Conservation (phyloP, 768 basidiomycete species). For the Suillus plorans region DNA sequence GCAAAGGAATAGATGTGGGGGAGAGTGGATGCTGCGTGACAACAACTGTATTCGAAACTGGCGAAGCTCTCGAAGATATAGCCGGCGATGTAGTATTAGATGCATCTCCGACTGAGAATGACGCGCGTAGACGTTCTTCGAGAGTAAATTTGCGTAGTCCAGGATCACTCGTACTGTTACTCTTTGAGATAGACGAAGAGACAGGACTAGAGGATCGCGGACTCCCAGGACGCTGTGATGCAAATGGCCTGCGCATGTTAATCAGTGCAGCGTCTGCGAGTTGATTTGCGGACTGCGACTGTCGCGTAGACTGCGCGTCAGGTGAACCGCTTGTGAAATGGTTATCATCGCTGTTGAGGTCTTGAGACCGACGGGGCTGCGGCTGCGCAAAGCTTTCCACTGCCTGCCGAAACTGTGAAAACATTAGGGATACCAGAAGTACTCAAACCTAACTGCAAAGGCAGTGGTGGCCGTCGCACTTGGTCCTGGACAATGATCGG, state of each 20-base stretch:
- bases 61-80: slow-evolving; percentile 41
- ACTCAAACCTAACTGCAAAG: neutral
- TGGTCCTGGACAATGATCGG: neutral
- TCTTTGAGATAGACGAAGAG: slow-evolving; percentile 20
- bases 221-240: slow-evolving; percentile 42
- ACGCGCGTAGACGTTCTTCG: slow-evolving; percentile 76
- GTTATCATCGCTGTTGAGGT: slow-evolving; percentile 23
- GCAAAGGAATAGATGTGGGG: slow-evolving; percentile 43
- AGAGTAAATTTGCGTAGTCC: slow-evolving; percentile 54
- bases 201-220: slow-evolving; percentile 25
- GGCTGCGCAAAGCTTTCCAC: slow-evolving; percentile 67
- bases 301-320: slow-evolving; percentile 25
- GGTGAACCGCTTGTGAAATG: slow-evolving; percentile 39
- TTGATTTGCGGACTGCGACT: slow-evolving; percentile 37
- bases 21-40: slow-evolving; percentile 38
- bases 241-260: slow-evolving; percentile 65
- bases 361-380: slow-evolving; percentile 38
- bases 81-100: slow-evolving; percentile 44
- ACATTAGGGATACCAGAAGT: slow-evolving; percentile 46
- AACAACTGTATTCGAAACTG: slow-evolving; percentile 29
- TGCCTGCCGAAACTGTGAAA: slow-evolving; percentile 70
- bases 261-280: slow-evolving; percentile 12
- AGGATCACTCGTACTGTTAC: slow-evolving; percentile 14
- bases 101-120: slow-evolving; percentile 56
- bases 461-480: neutral